phyloP scores from a whole-genome alignment of 768 basidiomycete genomes.

The Pleurotus platypus region DNA sequence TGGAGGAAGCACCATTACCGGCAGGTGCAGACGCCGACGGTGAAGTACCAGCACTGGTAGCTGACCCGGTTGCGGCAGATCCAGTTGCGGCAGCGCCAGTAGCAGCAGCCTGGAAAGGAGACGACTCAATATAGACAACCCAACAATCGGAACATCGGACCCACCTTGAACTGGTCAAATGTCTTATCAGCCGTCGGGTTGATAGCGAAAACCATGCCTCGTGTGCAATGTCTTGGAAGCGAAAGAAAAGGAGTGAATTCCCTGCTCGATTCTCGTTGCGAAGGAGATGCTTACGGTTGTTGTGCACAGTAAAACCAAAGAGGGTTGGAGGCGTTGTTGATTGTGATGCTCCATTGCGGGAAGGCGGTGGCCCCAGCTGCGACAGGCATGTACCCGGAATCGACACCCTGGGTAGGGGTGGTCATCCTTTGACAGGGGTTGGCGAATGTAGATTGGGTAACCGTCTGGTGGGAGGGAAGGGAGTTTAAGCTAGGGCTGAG shows the following conservation, averaged over 20 bases:
- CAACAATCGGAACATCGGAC: background rate
- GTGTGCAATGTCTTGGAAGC: constrained; percentile 35
- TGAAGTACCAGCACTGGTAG: constrained; percentile 6
- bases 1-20: background rate
- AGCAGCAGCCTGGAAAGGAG: constrained; percentile 14
- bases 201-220: constrained; percentile 54
- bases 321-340: constrained; percentile 34
- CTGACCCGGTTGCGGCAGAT: constrained; percentile 3
- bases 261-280: background rate
- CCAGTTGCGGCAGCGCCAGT: constrained; percentile 13
- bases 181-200: constrained; percentile 46
- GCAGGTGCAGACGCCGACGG: constrained; percentile 10
- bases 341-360: constrained; percentile 32
- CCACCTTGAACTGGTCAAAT: constrained; percentile 34
- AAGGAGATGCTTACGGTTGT: constrained; percentile 19
- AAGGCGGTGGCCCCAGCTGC: constrained; percentile 28
- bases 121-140: background rate
- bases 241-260: background rate
- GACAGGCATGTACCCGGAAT: constrained; percentile 44
- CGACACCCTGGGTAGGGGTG: constrained; percentile 25
- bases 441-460: constrained; percentile 37
- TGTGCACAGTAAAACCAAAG: constrained; percentile 55
- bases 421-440: constrained; percentile 29
- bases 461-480: no score
- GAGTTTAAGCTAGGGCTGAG: background rate